These are phyloP conservation scores for Paratrypanosoma confusum DNA, from an alignment of 208 protist species.

Conservation along the genomic window DNA sequence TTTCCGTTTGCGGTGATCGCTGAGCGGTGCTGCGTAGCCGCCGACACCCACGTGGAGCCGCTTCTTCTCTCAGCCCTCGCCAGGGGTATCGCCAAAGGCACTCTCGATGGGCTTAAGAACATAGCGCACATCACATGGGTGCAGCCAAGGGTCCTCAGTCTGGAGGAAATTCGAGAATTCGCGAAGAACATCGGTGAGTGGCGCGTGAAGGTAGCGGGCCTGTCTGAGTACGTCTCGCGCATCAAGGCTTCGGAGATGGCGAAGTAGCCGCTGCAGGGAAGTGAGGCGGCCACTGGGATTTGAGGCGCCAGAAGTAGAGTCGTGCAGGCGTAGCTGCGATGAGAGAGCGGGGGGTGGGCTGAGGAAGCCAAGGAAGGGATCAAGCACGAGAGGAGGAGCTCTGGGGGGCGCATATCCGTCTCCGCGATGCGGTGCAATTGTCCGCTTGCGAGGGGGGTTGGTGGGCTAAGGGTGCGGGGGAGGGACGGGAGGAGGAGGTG, in stretches of 20 bases:
- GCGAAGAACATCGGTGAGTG: slow-evolving; percentile 56
- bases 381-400: too few relatives aligned
- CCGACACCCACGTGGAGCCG: slow-evolving; percentile 84
- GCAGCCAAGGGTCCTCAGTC: slow-evolving; percentile 76
- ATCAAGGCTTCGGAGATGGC: slow-evolving; percentile 18
- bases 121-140: slow-evolving; percentile 82
- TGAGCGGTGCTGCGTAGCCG: slow-evolving; percentile 43
- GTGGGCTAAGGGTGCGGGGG: too few relatives aligned
- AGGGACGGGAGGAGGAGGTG: too few relatives aligned
- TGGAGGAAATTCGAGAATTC: slow-evolving; percentile 63
- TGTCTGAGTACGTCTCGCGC: slow-evolving; percentile 37
- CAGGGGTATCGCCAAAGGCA: slow-evolving; percentile 87
- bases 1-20: slow-evolving; percentile 76
- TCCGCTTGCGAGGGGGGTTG: too few relatives aligned
- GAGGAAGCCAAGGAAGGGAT: too few relatives aligned
- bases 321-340: too few relatives aligned
- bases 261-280: slow-evolving; percentile 11
- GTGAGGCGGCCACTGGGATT: too few relatives aligned
- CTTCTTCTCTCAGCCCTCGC: slow-evolving; percentile 91
- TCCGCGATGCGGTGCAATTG: too few relatives aligned
- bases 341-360: too few relatives aligned
- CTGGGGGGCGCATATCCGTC: too few relatives aligned
- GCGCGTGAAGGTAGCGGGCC: slow-evolving; percentile 44
- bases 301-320: too few relatives aligned
- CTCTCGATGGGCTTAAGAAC: slow-evolving; percentile 86